Evolutionary conservation across 768 basidiomycete genomes (phyloP).

Genomic region (Macrolepiota fuliginosa): DNA sequence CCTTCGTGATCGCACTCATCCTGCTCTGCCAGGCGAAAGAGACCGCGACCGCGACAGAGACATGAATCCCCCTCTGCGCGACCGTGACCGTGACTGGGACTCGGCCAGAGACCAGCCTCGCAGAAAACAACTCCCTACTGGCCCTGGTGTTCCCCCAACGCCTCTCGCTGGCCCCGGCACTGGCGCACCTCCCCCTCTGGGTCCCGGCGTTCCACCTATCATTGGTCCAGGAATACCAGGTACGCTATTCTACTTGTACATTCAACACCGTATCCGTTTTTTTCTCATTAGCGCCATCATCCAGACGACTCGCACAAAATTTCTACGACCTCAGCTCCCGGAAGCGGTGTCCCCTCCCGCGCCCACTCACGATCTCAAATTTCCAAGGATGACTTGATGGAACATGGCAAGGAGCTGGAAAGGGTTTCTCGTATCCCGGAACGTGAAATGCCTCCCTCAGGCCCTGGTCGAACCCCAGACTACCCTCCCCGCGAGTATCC

Average conservation of each 20-base stretch:
- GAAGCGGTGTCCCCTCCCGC: conserved; percentile 10
- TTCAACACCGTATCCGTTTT: not conserved
- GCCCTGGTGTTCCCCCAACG: conserved; percentile 7
- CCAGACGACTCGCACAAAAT: conserved; percentile 11
- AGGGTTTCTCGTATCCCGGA: conserved; percentile 6
- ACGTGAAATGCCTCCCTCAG: conserved; percentile 7
- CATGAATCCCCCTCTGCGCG: conserved; percentile 8
- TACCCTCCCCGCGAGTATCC: conserved; percentile 9
- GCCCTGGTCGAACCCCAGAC: conserved; percentile 4
- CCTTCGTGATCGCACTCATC: conserved; percentile 13
- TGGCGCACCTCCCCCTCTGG: conserved; percentile 8
- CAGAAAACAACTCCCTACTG: conserved; percentile 4
- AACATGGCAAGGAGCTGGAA: conserved; percentile 8
- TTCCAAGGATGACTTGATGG: conserved; percentile 3
- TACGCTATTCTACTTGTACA: not conserved
- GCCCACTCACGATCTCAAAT: conserved; percentile 10
- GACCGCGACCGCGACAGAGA: conserved; percentile 12
- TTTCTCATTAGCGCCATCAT: conserved; percentile 1
- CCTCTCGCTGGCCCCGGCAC: conserved; percentile 10
- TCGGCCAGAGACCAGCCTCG: not conserved
- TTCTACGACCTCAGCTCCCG: conserved; percentile 8
- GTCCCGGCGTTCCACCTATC: conserved; percentile 8
- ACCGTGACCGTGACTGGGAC: conserved; percentile 11
- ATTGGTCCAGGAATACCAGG: conserved; percentile 10
- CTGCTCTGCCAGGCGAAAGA: conserved; percentile 8